phyloP scores from a whole-genome alignment of 208 protist genomes.

The Endotrypanum monterogeii region DNA sequence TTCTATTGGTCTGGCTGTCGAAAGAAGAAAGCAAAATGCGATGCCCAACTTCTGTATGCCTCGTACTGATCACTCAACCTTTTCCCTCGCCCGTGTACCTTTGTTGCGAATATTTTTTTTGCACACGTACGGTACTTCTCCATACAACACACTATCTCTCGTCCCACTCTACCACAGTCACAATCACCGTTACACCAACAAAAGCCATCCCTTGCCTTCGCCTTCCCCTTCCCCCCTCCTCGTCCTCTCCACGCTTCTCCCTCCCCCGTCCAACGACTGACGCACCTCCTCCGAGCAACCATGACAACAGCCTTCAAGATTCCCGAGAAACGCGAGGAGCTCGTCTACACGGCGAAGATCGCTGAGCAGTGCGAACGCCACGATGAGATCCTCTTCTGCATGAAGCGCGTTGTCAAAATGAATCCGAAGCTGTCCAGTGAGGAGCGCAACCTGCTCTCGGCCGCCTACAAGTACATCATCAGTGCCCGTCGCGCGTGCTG shows the following conservation, averaged over 20 bases:
- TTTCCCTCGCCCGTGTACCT: not conserved
- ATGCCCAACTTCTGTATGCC: not conserved
- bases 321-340: constrained; percentile 92
- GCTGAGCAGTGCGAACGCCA: constrained; percentile 99
- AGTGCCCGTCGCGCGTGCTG: constrained; percentile 98
- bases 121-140: not conserved
- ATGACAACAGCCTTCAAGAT: constrained; percentile 64
- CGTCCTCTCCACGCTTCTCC: not conserved
- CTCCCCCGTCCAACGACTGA: too few relatives aligned
- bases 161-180: too few relatives aligned
- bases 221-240: not conserved
- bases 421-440: constrained; percentile 97
- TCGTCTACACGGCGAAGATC: constrained; percentile 96
- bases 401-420: constrained; percentile 97
- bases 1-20: not conserved
- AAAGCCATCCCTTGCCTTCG: too few relatives aligned
- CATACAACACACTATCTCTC: constrained; percentile 2
- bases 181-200: not conserved
- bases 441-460: constrained; percentile 99
- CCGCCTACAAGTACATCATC: constrained; percentile 99
- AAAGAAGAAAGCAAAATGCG: too few relatives aligned
- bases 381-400: constrained; percentile 98
- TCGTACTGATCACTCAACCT: not conserved
- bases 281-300: not conserved
- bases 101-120: not conserved